Evolutionary conservation across 2,329 filamentous ascomycete genomes (phyloP).

Genomic region (Beauveria brongniartii): DNA sequence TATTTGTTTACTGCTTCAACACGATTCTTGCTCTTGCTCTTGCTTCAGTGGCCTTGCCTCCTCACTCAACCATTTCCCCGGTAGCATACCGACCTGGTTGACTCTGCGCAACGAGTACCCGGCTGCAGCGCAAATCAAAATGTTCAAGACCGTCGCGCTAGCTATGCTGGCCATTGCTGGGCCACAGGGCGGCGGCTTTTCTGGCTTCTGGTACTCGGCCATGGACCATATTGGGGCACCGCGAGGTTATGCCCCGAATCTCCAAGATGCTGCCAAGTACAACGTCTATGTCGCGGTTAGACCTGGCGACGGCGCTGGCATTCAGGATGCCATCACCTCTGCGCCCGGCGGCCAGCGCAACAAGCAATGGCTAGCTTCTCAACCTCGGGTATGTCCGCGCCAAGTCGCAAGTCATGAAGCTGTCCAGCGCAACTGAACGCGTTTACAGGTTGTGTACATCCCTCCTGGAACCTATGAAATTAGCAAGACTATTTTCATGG

Average conservation of each 20-base stretch:
- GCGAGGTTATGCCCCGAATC: conserved; percentile 4
- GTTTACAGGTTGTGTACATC: conserved; percentile 26
- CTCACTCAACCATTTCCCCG: not conserved
- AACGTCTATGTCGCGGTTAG: conserved; percentile 3
- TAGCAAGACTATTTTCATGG: conserved; percentile 30
- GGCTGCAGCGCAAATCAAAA: not conserved
- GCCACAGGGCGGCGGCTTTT: not conserved
- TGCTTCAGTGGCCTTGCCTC: not conserved
- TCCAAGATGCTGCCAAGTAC: conserved; percentile 1
- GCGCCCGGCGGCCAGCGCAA: conserved; percentile 3
- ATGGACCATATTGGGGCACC: conserved; percentile 30
- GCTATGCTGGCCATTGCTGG: conserved; percentile 1
- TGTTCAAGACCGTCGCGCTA: conserved; percentile 2
- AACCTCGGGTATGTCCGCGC: conserved; percentile 14
- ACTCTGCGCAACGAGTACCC: not conserved
- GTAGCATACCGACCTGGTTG: not conserved
- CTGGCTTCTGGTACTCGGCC: conserved; percentile 34
- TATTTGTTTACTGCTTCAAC: not conserved
- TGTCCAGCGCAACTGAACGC: not conserved
- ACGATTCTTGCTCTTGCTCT: not conserved
- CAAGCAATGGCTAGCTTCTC: conserved; percentile 9
- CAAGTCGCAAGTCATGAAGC: not conserved
- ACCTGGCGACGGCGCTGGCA: not conserved
- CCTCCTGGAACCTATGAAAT: conserved; percentile 34
- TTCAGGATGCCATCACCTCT: conserved; percentile 4